A percentile compares a stretch with the other conserved stretches of the same genome.
Conservation (phyloP, 2,329 filamentous ascomycete genomes). For the Fusarium secorum region DNA sequence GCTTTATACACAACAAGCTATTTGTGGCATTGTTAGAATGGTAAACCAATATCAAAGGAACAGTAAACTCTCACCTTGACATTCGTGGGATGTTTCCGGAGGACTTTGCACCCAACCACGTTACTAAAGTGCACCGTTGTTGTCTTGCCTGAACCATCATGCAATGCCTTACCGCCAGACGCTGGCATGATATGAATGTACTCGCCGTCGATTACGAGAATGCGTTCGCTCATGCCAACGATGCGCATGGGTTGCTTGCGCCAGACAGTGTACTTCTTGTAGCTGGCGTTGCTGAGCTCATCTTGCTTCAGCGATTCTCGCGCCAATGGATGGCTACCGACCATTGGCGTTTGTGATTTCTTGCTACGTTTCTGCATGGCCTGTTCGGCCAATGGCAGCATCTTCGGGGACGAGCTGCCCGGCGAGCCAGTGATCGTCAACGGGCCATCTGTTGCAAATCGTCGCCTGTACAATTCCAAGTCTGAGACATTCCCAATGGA, state of each 20-base stretch:
- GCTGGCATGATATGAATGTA: slow-evolving; percentile 86
- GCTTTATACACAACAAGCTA: slow-evolving; percentile 77
- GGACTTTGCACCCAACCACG: slow-evolving; percentile 83
- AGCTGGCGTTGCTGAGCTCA: slow-evolving; percentile 65
- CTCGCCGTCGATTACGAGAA: slow-evolving; percentile 82
- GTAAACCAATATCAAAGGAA: background rate
- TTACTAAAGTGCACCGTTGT: slow-evolving; percentile 85
- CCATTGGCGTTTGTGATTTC: slow-evolving; percentile 56
- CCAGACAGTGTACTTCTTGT: slow-evolving; percentile 81
- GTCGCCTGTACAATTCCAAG: slow-evolving; percentile 76
- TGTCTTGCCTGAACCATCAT: slow-evolving; percentile 72
- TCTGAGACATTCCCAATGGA: slow-evolving; percentile 79
- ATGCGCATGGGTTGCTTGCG: slow-evolving; percentile 85
- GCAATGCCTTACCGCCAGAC: slow-evolving; percentile 69
- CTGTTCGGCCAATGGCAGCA: slow-evolving; percentile 60
- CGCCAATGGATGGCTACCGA: slow-evolving; percentile 71
- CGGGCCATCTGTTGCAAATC: slow-evolving; percentile 78
- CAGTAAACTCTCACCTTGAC: slow-evolving; percentile 68
- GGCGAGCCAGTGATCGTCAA: slow-evolving; percentile 74
- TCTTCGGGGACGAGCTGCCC: slow-evolving; percentile 73
- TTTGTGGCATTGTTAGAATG: slow-evolving; percentile 31
- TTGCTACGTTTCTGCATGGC: slow-evolving; percentile 58
- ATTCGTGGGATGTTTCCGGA: slow-evolving; percentile 79
- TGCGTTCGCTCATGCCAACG: slow-evolving; percentile 76
- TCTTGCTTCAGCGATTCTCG: slow-evolving; percentile 68